Percentiles rank a stretch among this genome's conserved stretches.
These are phyloP conservation scores for Pythium phragmiticola DNA, from an alignment of 352 stramenopile genomes.

Conservation along the genomic window DNA sequence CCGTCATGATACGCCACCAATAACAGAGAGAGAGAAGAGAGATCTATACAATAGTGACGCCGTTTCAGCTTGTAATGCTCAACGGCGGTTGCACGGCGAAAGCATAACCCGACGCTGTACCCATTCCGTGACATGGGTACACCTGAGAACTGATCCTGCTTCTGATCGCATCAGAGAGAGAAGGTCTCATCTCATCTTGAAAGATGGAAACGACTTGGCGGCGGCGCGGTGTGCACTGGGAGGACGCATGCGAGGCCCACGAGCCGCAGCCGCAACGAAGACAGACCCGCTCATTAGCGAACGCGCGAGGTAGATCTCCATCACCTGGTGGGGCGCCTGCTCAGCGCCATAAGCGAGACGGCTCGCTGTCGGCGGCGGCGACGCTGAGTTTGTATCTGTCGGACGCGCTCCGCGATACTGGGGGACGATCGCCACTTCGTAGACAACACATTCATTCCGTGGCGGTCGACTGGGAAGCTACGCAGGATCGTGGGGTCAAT, in stretches of 20 bases:
- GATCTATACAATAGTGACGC: not conserved
- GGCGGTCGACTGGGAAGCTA: not conserved
- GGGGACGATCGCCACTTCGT: not conserved
- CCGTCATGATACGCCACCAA: not conserved
- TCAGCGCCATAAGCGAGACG: conserved; percentile 1
- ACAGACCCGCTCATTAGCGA: not conserved
- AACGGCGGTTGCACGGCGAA: not conserved
- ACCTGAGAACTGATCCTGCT: not conserved
- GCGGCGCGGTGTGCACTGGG: conserved; percentile 2
- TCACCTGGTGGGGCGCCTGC: not conserved
- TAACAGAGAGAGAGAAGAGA: not conserved
- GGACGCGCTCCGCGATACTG: conserved; percentile 10
- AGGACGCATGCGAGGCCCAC: not conserved
- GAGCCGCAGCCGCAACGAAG: not conserved
- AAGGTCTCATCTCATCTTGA: not conserved
- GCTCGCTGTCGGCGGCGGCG: conserved; percentile 11
- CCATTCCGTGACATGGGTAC: conserved; percentile 3
- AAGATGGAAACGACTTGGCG: not conserved
- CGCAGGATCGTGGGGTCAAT: not conserved
- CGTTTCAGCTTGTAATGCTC: not conserved
- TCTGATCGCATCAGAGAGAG: conserved; percentile 13
- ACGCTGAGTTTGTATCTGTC: conserved; percentile 22
- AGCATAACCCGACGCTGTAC: not conserved
- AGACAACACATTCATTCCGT: not conserved
- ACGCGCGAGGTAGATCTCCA: not conserved